A percentile compares a stretch with the other conserved stretches of the same genome.
These are phyloP conservation scores for Tilletia caries DNA, from an alignment of 1,284 basidiomycete genomes.

Conservation along the genomic window DNA sequence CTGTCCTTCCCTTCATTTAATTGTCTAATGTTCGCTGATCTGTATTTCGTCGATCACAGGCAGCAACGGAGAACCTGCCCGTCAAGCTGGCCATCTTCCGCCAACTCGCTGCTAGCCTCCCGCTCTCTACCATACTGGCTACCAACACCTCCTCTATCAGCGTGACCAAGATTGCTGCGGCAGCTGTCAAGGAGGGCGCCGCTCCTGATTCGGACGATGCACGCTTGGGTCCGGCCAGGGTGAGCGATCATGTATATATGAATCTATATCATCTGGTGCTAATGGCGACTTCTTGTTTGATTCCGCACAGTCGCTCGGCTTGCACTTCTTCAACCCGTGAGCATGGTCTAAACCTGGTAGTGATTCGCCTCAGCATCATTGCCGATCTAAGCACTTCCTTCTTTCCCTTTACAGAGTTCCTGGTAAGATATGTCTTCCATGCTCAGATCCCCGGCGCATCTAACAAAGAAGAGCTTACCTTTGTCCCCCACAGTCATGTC, in stretches of 20 bases:
- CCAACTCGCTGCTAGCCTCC: conserved; percentile 66
- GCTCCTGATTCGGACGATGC: not conserved
- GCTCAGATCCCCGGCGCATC: too few species aligned
- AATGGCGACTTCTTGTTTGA: not conserved
- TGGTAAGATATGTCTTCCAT: not conserved
- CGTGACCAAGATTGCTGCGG: conserved; percentile 83
- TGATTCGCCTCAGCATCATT: not conserved
- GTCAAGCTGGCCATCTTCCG: conserved; percentile 79
- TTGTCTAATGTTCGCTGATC: not conserved
- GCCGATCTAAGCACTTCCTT: conserved; percentile 60
- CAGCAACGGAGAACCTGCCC: conserved; percentile 78
- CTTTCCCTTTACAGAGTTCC: not conserved
- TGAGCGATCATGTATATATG: not conserved
- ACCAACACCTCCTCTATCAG: conserved; percentile 92
- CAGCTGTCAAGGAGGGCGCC: conserved; percentile 25
- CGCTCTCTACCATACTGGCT: conserved; percentile 76
- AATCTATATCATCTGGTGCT: not conserved
- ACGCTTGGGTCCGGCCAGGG: not conserved
- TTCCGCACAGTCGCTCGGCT: conserved; percentile 56
- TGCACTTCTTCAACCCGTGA: conserved; percentile 88
- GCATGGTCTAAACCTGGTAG: not conserved
- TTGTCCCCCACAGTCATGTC: conserved; percentile 62
- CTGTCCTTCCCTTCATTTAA: not conserved
- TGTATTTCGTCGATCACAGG: conserved; percentile 58
- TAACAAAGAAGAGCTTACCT: not conserved